Conservation (phyloP, 345 rosid genomes). For the Eutrema yunnanense region DNA sequence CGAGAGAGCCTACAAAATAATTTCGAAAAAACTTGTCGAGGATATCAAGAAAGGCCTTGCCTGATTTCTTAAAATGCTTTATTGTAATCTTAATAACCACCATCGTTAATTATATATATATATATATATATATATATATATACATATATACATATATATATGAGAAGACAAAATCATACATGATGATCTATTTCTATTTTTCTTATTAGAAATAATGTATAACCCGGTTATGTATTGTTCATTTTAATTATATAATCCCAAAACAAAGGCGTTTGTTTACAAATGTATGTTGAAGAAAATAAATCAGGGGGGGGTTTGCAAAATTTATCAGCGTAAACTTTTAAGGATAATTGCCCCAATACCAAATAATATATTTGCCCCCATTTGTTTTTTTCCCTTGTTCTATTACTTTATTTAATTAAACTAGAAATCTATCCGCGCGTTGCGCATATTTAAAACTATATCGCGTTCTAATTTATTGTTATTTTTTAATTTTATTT, state of each 20-base stretch:
- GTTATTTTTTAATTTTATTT: too few relatives aligned
- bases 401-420: too few relatives aligned
- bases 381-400: too few relatives aligned
- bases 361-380: too few relatives aligned
- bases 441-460: too few relatives aligned
- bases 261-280: slow-evolving; percentile 4
- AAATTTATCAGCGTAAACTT: too few relatives aligned
- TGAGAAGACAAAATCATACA: background rate
- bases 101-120: background rate
- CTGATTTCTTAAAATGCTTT: slow-evolving; percentile 10
- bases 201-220: background rate
- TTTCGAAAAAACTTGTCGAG: slow-evolving; percentile 21
- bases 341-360: too few relatives aligned
- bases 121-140: background rate
- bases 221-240: slow-evolving; percentile 4
- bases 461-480: too few relatives aligned
- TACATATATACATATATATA: background rate
- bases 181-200: background rate
- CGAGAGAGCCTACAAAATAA: slow-evolving; percentile 45
- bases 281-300: background rate
- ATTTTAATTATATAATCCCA: background rate
- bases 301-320: too few relatives aligned
- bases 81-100: background rate
- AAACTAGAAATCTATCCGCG: too few relatives aligned
- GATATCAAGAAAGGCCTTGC: slow-evolving; percentile 23